phyloP scores from a whole-genome alignment of 1,284 basidiomycete genomes.

The Cutaneotrichosporon daszewskae region DNA sequence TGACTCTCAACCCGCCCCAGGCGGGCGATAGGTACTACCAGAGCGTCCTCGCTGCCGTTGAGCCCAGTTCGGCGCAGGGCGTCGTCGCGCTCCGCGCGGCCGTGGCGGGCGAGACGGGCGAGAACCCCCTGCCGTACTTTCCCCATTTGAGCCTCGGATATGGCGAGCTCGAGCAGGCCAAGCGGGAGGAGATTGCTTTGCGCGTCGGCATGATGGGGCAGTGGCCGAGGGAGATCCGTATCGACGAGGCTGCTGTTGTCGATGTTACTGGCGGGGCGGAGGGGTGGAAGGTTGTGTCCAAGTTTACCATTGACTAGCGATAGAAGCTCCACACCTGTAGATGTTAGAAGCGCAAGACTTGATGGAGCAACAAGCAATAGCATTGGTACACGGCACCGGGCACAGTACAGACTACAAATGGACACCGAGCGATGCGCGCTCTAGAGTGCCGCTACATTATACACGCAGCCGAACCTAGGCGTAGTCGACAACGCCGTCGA shows the following conservation, averaged over 20 bases:
- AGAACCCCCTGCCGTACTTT: slow-evolving; percentile 22
- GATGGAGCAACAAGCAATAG: background rate
- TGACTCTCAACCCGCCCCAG: slow-evolving; percentile 5
- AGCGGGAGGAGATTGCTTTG: slow-evolving; percentile 21
- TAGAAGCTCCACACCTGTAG: too few species aligned
- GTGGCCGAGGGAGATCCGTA: slow-evolving; percentile 2
- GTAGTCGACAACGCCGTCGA: slow-evolving; percentile 31
- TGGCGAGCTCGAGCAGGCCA: slow-evolving; percentile 20
- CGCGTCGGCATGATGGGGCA: slow-evolving; percentile 4
- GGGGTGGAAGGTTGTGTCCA: slow-evolving; percentile 19
- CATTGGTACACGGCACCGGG: background rate
- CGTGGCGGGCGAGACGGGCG: background rate
- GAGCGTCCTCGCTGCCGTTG: slow-evolving; percentile 32
- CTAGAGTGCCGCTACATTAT: background rate
- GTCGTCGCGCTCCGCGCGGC: slow-evolving; percentile 19
- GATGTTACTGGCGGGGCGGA: slow-evolving; percentile 11
- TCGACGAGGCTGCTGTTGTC: slow-evolving; percentile 14
- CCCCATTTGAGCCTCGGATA: slow-evolving; percentile 38
- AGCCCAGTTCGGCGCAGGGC: background rate
- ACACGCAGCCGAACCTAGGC: background rate
- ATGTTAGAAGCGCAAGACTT: too few species aligned
- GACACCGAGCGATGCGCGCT: background rate
- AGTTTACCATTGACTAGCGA: too few species aligned
- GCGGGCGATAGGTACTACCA: slow-evolving; percentile 33
- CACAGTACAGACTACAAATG: background rate